These are phyloP conservation scores for Heterobasidion parviporum DNA, from an alignment of 1,284 basidiomycete genomes.

Conservation along the genomic window DNA sequence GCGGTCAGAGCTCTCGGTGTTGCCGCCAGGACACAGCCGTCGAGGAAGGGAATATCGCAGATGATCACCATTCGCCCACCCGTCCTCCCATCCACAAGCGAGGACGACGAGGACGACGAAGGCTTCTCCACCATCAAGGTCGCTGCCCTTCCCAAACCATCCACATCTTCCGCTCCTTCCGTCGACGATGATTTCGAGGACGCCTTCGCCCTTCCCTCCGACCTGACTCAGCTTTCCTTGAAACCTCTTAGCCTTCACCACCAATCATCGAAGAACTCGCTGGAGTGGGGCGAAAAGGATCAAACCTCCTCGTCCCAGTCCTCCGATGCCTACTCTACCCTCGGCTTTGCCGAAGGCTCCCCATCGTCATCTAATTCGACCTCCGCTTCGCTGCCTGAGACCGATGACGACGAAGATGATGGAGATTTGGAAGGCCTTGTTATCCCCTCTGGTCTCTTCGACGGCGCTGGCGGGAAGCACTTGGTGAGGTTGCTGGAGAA, in stretches of 20 bases:
- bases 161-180: conserved; percentile 14
- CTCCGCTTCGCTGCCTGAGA: conserved; percentile 56
- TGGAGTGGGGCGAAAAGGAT: conserved; percentile 79
- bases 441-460: conserved; percentile 65
- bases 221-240: conserved; percentile 71
- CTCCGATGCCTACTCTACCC: conserved; percentile 71
- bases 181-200: conserved; percentile 64
- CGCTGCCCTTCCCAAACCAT: conserved; percentile 34
- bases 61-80: conserved; percentile 63
- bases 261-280: conserved; percentile 67
- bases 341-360: conserved; percentile 64
- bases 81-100: conserved; percentile 29
- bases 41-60: conserved; percentile 23
- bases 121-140: conserved; percentile 75
- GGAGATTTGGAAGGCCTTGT: conserved; percentile 73
- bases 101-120: conserved; percentile 63
- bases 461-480: conserved; percentile 55
- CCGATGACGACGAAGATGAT: conserved; percentile 60
- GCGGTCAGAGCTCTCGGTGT: conserved; percentile 39
- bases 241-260: conserved; percentile 52
- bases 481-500: conserved; percentile 65
- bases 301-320: conserved; percentile 69
- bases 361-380: conserved; percentile 66
- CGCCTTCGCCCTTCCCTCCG: conserved; percentile 67
- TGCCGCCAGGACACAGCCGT: conserved; percentile 22